phyloP scores from a whole-genome alignment of 2,329 filamentous ascomycete species.

The Fusarium buharicum region DNA sequence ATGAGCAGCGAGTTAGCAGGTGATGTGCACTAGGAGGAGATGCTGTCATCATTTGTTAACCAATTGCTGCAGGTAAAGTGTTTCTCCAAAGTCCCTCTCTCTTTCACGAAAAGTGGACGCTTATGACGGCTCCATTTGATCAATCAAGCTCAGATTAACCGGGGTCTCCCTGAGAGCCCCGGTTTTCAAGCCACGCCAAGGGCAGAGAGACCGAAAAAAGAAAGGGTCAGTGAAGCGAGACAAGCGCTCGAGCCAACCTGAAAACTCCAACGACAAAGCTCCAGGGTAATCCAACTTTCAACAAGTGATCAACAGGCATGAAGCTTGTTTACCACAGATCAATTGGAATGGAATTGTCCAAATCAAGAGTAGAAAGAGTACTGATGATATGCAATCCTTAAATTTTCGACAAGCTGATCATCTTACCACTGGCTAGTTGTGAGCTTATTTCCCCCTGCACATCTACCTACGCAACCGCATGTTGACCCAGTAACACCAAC shows the following conservation, averaged over 20 bases:
- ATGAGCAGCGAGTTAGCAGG: constrained; percentile 1
- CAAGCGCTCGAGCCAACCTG: constrained; percentile 13
- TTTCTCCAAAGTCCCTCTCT: constrained; percentile 17
- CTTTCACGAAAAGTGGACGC: constrained; percentile 21
- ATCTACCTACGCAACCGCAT: background rate
- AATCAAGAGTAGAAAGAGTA: background rate
- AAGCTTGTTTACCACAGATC: constrained; percentile 8
- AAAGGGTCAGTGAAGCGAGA: constrained; percentile 31
- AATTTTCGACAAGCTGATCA: background rate
- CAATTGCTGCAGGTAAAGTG: constrained; percentile 37
- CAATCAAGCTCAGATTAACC: constrained; percentile 6
- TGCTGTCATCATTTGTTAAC: constrained; percentile 14
- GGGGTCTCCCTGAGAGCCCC: constrained; percentile 1
- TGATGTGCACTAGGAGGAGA: background rate
- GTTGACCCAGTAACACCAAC: constrained; percentile 19
- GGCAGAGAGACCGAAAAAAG: constrained; percentile 18
- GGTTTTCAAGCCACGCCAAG: constrained; percentile 30
- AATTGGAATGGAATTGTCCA: constrained; percentile 16
- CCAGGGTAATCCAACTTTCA: constrained; percentile 18
- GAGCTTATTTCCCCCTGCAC: constrained; percentile 6
- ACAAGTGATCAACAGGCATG: constrained; percentile 13
- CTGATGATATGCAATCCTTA: background rate
- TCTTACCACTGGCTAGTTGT: constrained; percentile 21
- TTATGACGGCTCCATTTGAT: constrained; percentile 33
- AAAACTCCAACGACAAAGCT: constrained; percentile 15